phyloP scores from a whole-genome alignment of 306 rosid species.

The Benincasa hispida region DNA sequence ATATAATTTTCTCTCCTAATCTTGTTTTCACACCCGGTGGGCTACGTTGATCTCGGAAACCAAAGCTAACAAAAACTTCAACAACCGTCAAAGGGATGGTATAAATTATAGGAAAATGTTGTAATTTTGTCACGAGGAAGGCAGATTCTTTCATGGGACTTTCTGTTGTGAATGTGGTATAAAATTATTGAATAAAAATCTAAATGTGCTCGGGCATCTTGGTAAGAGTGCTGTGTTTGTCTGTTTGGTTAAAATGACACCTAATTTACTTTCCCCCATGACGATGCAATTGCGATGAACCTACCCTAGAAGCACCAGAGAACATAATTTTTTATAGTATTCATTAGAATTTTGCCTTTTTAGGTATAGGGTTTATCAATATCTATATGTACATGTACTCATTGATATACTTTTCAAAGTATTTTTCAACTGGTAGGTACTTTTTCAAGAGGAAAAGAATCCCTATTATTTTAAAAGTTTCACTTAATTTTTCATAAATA shows the following conservation, averaged over 20 bases:
- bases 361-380: neutral
- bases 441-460: no score
- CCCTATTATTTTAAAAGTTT: no score
- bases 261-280: neutral
- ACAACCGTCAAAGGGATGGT: neutral
- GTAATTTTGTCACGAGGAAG: neutral
- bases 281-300: constrained; percentile 4
- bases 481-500: no score
- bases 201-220: neutral
- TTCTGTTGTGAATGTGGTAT: neutral
- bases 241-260: neutral
- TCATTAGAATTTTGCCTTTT: neutral
- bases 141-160: neutral
- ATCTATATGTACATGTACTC: no score
- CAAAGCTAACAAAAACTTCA: neutral
- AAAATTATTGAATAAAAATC: neutral
- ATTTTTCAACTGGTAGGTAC: no score
- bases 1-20: neutral
- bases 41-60: neutral
- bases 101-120: neutral
- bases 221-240: neutral
- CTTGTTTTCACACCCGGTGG: neutral
- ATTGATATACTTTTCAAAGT: no score
- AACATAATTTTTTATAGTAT: neutral
- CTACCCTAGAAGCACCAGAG: neutral